Evolutionary conservation across 78 protist genomes (phyloP), one percentile per base, ranked within the genome.

Genomic region (Bigelowiella natans): DNA sequence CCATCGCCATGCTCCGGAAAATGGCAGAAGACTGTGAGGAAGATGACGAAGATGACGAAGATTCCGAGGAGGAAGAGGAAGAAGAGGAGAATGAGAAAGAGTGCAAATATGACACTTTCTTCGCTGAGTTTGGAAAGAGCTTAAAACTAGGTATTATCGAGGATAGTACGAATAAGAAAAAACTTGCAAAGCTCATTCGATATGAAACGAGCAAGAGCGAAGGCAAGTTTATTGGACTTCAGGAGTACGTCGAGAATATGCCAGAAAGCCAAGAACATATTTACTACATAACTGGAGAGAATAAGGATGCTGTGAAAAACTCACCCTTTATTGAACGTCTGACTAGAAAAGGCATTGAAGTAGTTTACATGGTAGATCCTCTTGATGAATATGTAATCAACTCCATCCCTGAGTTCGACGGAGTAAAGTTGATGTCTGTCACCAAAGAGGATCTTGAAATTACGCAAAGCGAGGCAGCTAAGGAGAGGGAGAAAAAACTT

Each of bases 71-170:
- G 93, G 89, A 90, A 39, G 93, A 94, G 82, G 83, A 51, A 3
- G 91, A 92, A 28, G 93, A 94, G 82, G 83, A 51, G 26, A 89
- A 92, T 11, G 92, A 88, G 82, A 92, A 92, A 37, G 83, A 64
- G 87, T 88, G 94, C 91, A 84, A 36, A 38, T 98, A 93, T 94
- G 31, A 85, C 39, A 40, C 91, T 36, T 98, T 98, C 94, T 94
- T 64, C 93, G 91, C 95, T 86, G 90, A 93, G 86, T 99, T 94
- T 89, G 98, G 96, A 40, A 85, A 90, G 90, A 90, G 85, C 93
- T 1, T 99, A 90, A 97, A 98, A 95, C 93, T 97, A 37, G 99
- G 99, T 34, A 40, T 97, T 85, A 93, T 96, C 83, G 99, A 97
- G 94, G 99, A 99, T 91, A 1, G 36, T 7, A 85, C 90, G 31